phyloP scores from a whole-genome alignment of 495 filamentous ascomycete species.

The Aspergillus saccharolyticus region DNA sequence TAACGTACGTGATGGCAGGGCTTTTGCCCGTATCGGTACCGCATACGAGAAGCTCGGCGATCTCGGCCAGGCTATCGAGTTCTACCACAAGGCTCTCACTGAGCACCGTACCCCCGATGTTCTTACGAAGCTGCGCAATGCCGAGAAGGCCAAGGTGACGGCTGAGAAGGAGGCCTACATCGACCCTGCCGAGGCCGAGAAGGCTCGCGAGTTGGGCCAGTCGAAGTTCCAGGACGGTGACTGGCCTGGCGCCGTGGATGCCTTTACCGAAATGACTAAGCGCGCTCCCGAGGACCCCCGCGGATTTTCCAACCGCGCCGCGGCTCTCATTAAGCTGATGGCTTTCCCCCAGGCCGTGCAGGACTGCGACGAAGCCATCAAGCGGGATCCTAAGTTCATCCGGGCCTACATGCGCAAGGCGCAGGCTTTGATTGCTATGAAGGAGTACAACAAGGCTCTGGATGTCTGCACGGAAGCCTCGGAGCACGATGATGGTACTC shows the following conservation, averaged over 20 bases:
- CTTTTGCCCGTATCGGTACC: constrained; percentile 84
- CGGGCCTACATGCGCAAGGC: constrained; percentile 93
- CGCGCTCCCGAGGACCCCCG: constrained; percentile 88
- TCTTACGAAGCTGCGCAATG: constrained; percentile 85
- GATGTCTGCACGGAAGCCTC: constrained; percentile 82
- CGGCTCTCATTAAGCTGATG: constrained; percentile 93
- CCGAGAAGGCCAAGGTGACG: constrained; percentile 81
- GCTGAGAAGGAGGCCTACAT: constrained; percentile 76
- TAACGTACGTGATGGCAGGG: constrained; percentile 30
- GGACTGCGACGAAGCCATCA: constrained; percentile 88
- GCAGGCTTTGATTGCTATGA: constrained; percentile 90
- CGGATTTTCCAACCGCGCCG: constrained; percentile 95
- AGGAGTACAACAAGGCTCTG: constrained; percentile 89
- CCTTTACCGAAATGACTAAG: constrained; percentile 97
- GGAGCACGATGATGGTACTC: constrained; percentile 72
- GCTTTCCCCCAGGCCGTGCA: constrained; percentile 88
- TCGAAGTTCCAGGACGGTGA: constrained; percentile 94
- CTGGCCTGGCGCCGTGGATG: constrained; percentile 93
- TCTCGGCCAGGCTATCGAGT: constrained; percentile 74
- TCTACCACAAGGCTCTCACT: constrained; percentile 87
- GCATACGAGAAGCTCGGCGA: constrained; percentile 88
- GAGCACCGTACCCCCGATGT: constrained; percentile 97
- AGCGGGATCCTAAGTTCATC: constrained; percentile 89
- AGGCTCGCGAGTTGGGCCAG: constrained; percentile 92
- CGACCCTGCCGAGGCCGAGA: constrained; percentile 85